These are phyloP conservation scores for Picea mariana DNA, from an alignment of 83 land plant genomes.

Conservation along the genomic window DNA sequence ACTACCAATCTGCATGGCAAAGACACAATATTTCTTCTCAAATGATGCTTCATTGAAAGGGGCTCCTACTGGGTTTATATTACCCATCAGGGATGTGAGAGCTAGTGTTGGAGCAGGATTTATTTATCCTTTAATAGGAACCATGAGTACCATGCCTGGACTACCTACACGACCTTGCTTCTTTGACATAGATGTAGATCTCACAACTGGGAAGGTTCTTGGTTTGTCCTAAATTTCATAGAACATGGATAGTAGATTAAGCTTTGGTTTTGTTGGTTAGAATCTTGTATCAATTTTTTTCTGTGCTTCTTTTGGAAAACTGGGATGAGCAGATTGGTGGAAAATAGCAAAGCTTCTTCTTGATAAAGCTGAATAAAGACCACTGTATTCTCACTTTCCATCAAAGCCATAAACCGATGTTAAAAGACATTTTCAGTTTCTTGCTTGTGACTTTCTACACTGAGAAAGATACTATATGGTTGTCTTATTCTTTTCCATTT, in stretches of 20 bases:
- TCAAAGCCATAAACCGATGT: not conserved
- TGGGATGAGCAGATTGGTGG: not conserved
- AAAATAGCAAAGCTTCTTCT: not conserved
- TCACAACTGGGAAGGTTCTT: slow-evolving; percentile 74
- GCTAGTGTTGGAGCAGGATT: slow-evolving; percentile 98
- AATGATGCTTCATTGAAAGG: slow-evolving; percentile 80
- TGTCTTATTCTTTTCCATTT: not conserved
- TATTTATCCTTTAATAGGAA: slow-evolving; percentile 88
- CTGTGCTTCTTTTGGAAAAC: not conserved
- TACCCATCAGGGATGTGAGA: slow-evolving; percentile 87
- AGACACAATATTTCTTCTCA: slow-evolving; percentile 97
- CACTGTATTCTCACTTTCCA: not conserved
- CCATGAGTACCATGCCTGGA: slow-evolving; percentile 99
- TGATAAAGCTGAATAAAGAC: slow-evolving; percentile 1
- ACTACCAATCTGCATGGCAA: slow-evolving; percentile 94
- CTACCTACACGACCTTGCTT: slow-evolving; percentile 98
- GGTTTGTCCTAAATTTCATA: slow-evolving; percentile 67
- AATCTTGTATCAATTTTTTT: too few species aligned
- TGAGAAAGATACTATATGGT: not conserved
- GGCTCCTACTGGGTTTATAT: slow-evolving; percentile 79
- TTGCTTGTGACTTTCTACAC: too few species aligned
- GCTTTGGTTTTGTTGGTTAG: not conserved
- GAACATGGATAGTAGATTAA: not conserved
- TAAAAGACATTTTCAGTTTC: not conserved
- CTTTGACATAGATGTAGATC: slow-evolving; percentile 90